These are phyloP conservation scores for Gaeumannomyces sp. DNA, from an alignment of 2,329 filamentous ascomycete genomes.

Conservation along the genomic window DNA sequence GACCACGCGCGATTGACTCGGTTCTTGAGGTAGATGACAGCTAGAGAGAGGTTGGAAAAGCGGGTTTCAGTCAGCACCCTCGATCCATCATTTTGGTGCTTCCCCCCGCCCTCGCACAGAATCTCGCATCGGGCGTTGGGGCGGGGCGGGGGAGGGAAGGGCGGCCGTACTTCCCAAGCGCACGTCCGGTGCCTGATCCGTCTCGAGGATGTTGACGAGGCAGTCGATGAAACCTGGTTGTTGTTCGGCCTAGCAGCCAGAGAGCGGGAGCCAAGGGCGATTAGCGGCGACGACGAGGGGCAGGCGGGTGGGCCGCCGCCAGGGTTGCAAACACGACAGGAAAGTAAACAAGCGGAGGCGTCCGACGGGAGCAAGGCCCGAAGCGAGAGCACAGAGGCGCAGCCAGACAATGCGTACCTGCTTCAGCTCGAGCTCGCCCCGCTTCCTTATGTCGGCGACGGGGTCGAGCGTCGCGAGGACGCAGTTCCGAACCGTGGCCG, in stretches of 20 bases:
- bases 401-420: constrained; percentile 47
- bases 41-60: constrained; percentile 37
- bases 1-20: constrained; percentile 90
- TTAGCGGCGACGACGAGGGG: not conserved
- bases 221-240: constrained; percentile 86
- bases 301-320: too few species aligned
- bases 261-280: constrained; percentile 11
- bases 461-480: constrained; percentile 70
- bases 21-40: constrained; percentile 97
- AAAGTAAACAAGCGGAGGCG: constrained; percentile 9
- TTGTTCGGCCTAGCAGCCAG: constrained; percentile 66
- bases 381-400: not conserved
- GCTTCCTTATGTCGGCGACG: constrained; percentile 67
- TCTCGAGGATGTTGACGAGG: constrained; percentile 82
- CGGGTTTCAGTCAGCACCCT: constrained; percentile 11
- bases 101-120: not conserved
- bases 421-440: constrained; percentile 76
- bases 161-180: constrained; percentile 73
- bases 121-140: not conserved
- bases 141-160: constrained; percentile 15
- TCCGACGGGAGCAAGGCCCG: constrained; percentile 4
- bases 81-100: not conserved
- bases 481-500: constrained; percentile 66
- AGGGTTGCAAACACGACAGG: not conserved
- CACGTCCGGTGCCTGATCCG: constrained; percentile 77